A percentile compares a stretch with the other conserved stretches of the same genome.
phyloP scores from a whole-genome alignment of 345 rosid genomes.

The Acer saccharum region DNA sequence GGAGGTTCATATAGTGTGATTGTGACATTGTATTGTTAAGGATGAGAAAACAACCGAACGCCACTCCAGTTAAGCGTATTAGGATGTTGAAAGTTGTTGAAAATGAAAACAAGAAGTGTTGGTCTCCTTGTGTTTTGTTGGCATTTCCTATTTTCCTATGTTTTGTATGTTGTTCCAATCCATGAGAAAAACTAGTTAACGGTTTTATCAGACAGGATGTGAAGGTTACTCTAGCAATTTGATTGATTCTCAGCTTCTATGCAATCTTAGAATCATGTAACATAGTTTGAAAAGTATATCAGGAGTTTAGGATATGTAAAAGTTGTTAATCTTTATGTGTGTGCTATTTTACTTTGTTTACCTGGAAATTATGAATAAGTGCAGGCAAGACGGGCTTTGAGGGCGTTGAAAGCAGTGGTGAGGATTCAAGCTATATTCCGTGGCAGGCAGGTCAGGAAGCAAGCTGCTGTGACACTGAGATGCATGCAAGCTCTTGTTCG shows the following conservation, averaged over 20 bases:
- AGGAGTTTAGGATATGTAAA: too few relatives aligned
- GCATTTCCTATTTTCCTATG: too few relatives aligned
- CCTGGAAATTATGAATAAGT: conserved; percentile 7
- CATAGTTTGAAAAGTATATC: background rate
- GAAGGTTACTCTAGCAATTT: background rate
- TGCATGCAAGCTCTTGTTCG: conserved; percentile 98
- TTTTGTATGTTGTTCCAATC: too few relatives aligned
- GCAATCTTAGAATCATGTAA: too few relatives aligned
- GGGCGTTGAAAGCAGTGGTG: conserved; percentile 87
- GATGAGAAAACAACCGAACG: too few relatives aligned
- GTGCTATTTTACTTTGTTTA: too few relatives aligned
- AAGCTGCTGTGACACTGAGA: conserved; percentile 87
- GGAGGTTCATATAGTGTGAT: background rate
- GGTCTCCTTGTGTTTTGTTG: too few relatives aligned
- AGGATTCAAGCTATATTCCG: conserved; percentile 91
- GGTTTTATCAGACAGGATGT: too few relatives aligned
- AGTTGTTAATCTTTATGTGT: background rate
- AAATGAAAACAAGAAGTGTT: background rate
- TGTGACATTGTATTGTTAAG: background rate
- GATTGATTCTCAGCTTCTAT: background rate
- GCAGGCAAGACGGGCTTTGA: conserved; percentile 80
- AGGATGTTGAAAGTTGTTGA: background rate
- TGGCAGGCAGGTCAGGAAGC: conserved; percentile 81
- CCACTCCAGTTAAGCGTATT: background rate
- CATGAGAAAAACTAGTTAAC: too few relatives aligned